Evolutionary conservation across 2,329 filamentous ascomycete species (phyloP).

Genomic region (Scedosporium apiospermum): DNA sequence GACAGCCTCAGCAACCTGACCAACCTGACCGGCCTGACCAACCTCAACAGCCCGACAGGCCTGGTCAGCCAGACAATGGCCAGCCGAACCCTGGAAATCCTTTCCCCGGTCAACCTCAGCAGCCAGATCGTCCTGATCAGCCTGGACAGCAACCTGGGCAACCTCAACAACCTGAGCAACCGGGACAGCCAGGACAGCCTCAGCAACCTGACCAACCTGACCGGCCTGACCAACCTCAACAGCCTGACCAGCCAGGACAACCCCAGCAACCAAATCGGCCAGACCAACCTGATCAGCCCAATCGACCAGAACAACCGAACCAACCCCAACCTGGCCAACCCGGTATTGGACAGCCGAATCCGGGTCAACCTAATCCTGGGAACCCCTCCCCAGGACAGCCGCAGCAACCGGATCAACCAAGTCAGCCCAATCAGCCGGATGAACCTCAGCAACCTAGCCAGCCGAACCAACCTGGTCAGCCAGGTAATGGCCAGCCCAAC

Average conservation of each 20-base stretch:
- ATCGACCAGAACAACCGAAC: too few relatives aligned
- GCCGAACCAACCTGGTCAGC: neutral
- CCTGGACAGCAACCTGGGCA: neutral
- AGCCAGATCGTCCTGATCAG: neutral
- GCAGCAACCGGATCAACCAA: neutral
- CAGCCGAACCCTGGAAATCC: neutral
- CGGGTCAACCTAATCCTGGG: neutral
- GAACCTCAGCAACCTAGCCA: neutral
- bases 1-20: neutral
- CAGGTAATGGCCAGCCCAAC: neutral
- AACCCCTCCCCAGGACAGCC: neutral
- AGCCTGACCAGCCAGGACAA: too few relatives aligned
- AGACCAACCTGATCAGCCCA: neutral
- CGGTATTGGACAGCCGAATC: too few relatives aligned
- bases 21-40: neutral
- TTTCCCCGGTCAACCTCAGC: neutral
- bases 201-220: neutral
- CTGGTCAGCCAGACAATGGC: neutral
- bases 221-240: neutral
- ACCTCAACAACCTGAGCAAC: neutral
- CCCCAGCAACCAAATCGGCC: too few relatives aligned
- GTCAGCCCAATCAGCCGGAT: neutral
- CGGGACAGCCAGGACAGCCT: neutral
- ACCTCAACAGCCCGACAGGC: neutral
- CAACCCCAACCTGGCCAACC: too few relatives aligned